phyloP scores from a whole-genome alignment of 2,329 filamentous ascomycete species.

The Alternaria longipes region DNA sequence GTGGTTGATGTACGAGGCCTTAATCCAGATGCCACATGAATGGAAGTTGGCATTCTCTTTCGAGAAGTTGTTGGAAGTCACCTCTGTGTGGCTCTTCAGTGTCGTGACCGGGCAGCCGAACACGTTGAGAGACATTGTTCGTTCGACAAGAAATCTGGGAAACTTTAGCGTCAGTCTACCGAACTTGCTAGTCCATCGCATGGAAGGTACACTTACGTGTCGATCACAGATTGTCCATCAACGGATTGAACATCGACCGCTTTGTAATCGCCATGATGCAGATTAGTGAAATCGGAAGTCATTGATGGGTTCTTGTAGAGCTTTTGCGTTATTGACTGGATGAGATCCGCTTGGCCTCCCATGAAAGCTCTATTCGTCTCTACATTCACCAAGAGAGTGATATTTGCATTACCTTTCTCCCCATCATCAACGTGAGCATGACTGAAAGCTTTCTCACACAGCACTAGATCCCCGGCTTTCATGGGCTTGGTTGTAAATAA shows the following conservation, averaged over 20 bases:
- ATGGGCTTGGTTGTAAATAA: conserved; percentile 61
- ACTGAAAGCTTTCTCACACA: conserved; percentile 65
- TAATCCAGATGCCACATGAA: conserved; percentile 52
- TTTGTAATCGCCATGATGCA: conserved; percentile 52
- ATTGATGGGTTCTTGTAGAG: conserved; percentile 54
- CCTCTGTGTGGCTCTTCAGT: conserved; percentile 19
- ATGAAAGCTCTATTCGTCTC: conserved; percentile 42
- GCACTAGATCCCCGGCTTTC: conserved; percentile 30
- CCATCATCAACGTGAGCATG: conserved; percentile 48
- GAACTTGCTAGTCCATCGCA: neutral
- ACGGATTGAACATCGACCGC: conserved; percentile 28
- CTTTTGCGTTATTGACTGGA: conserved; percentile 57
- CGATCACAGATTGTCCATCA: conserved; percentile 56
- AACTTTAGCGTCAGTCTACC: neutral
- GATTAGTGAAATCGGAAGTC: conserved; percentile 44
- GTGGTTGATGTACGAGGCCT: conserved; percentile 56
- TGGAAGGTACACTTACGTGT: conserved; percentile 44
- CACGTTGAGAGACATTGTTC: conserved; percentile 55
- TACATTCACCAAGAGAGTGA: conserved; percentile 52
- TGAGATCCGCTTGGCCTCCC: conserved; percentile 55
- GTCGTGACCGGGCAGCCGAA: conserved; percentile 52
- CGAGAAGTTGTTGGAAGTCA: conserved; percentile 8
- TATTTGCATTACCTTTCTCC: conserved; percentile 12
- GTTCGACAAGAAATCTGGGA: conserved; percentile 56
- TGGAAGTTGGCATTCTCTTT: neutral